Percentiles rank a stretch among this genome's conserved stretches.
Evolutionary conservation across 2,329 filamentous ascomycete genomes (phyloP).

Genomic region (Aotearoamyces nothofagi): DNA sequence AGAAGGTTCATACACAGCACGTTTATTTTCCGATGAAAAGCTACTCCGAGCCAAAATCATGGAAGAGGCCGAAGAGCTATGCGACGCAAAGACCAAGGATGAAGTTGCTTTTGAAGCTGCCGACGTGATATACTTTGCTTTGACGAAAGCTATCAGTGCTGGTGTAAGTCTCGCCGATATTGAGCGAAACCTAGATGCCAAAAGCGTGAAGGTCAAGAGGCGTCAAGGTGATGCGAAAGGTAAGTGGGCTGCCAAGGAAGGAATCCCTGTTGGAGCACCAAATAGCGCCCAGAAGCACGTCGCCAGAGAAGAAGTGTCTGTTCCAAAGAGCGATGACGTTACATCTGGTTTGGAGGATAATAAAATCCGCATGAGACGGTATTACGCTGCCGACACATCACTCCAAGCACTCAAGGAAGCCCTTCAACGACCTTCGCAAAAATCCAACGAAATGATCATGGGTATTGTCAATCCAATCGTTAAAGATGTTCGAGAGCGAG

Average conservation of each 20-base stretch:
- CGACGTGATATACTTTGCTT: slow-evolving; percentile 88
- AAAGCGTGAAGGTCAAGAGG: slow-evolving; percentile 89
- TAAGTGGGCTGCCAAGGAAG: slow-evolving; percentile 76
- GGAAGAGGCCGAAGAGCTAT: slow-evolving; percentile 94
- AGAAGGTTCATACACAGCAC: slow-evolving; percentile 80
- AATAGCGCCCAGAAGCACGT: slow-evolving; percentile 19
- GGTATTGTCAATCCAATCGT: slow-evolving; percentile 86
- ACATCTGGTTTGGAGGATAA: slow-evolving; percentile 30
- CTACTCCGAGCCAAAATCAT: slow-evolving; percentile 91
- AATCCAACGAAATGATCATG: slow-evolving; percentile 87
- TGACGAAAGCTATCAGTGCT: slow-evolving; percentile 75
- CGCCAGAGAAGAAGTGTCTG: slow-evolving; percentile 29
- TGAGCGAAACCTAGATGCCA: slow-evolving; percentile 81
- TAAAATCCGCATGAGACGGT: slow-evolving; percentile 71
- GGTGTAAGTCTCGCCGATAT: slow-evolving; percentile 81
- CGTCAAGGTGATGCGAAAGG: slow-evolving; percentile 89
- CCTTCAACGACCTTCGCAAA: slow-evolving; percentile 81
- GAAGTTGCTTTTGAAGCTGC: slow-evolving; percentile 91
- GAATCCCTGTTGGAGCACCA: slow-evolving; percentile 30
- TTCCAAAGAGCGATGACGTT: slow-evolving; percentile 35
- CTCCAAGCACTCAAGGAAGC: slow-evolving; percentile 53
- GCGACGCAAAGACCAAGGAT: slow-evolving; percentile 65
- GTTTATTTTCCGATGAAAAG: slow-evolving; percentile 83
- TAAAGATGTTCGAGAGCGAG: slow-evolving; percentile 66
- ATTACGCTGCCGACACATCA: slow-evolving; percentile 51